Percentiles rank a stretch among this genome's conserved stretches.
Evolutionary conservation across 129 eudicot species (phyloP).

Genomic region (Glebionis coronaria): DNA sequence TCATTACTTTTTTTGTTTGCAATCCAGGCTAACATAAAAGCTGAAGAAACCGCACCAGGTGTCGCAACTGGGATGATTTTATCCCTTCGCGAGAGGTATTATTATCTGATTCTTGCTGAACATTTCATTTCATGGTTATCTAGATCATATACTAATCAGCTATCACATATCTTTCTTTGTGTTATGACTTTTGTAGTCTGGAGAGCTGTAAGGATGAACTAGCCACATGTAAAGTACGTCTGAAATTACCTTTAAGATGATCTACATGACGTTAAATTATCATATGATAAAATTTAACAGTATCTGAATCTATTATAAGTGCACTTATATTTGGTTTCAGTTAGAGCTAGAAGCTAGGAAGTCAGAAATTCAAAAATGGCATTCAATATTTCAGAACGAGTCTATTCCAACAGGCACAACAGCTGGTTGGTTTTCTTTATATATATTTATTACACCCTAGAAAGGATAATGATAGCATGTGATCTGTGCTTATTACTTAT

Average conservation of each 20-base stretch:
- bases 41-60: constrained; percentile 83
- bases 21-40: constrained; percentile 45
- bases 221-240: constrained; percentile 68
- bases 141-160: not conserved
- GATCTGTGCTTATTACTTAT: not conserved
- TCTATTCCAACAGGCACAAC: too few species aligned
- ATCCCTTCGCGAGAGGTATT: constrained; percentile 84
- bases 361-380: too few species aligned
- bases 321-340: too few species aligned
- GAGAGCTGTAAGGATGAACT: constrained; percentile 74
- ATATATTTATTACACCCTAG: not conserved
- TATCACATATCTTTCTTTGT: not conserved
- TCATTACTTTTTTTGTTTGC: constrained; percentile 7
- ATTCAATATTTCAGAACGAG: too few species aligned
- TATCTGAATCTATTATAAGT: too few species aligned
- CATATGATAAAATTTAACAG: constrained; percentile 9
- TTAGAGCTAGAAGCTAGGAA: too few species aligned
- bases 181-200: constrained; percentile 49
- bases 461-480: not conserved
- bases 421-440: constrained; percentile 36
- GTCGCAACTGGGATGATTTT: constrained; percentile 90
- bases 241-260: too few species aligned
- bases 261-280: not conserved
- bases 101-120: constrained; percentile 13
- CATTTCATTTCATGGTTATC: not conserved